Conservation (phyloP, 2,329 filamentous ascomycete species). For the Exophiala aquamarina region DNA sequence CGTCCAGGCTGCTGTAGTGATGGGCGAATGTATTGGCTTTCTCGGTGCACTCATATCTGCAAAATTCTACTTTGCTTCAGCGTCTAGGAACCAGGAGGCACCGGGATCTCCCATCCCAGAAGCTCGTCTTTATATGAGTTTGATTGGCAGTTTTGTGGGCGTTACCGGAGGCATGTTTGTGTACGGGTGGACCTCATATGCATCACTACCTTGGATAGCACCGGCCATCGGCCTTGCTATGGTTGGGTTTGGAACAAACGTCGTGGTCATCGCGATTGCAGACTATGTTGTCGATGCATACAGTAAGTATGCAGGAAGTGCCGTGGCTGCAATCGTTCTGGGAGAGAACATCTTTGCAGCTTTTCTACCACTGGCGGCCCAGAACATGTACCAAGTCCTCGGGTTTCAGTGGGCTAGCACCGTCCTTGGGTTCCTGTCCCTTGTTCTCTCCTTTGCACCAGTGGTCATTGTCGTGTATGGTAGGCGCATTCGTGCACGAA, state of each 20-base stretch:
- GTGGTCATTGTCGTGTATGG: constrained; percentile 28
- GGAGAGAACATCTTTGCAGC: constrained; percentile 51
- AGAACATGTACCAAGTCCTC: constrained; percentile 48
- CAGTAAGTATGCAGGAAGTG: constrained; percentile 50
- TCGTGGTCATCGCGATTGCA: constrained; percentile 46
- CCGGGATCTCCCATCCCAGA: constrained; percentile 44
- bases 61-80: constrained; percentile 46
- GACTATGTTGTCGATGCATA: constrained; percentile 54
- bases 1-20: constrained; percentile 45
- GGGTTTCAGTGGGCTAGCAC: constrained; percentile 53
- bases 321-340: constrained; percentile 49
- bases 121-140: constrained; percentile 43
- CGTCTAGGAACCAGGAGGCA: constrained; percentile 36
- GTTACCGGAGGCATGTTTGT: constrained; percentile 51
- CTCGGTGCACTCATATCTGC: constrained; percentile 49
- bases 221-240: constrained; percentile 49
- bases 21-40: constrained; percentile 47
- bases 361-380: constrained; percentile 48
- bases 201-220: constrained; percentile 46
- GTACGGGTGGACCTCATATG: constrained; percentile 51
- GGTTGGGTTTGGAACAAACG: constrained; percentile 51
- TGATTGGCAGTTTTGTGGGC: constrained; percentile 46
- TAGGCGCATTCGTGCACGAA: constrained; percentile 7
- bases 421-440: constrained; percentile 45
- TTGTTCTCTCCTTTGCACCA: constrained; percentile 46